phyloP scores from a whole-genome alignment of 352 stramenopile species.

The Phytophthora pinifolia region DNA sequence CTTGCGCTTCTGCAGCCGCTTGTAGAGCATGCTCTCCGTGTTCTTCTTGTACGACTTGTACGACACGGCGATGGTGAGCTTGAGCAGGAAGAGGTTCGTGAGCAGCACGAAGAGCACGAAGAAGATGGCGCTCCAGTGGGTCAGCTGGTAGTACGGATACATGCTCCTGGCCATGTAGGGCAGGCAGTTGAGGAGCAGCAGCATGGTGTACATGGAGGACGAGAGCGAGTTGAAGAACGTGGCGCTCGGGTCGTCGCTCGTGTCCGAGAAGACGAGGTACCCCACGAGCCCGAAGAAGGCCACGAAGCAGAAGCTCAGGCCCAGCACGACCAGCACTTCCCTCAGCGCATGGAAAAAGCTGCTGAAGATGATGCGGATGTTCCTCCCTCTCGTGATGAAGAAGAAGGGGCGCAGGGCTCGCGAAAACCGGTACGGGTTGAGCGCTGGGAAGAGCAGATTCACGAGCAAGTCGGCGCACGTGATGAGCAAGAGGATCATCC shows the following conservation, averaged over 20 bases:
- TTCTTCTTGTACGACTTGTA: conserved; percentile 88
- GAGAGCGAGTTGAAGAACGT: conserved; percentile 71
- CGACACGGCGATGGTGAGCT: conserved; percentile 83
- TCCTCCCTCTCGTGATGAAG: conserved; percentile 73
- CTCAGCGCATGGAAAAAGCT: conserved; percentile 75
- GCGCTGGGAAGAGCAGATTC: conserved; percentile 46
- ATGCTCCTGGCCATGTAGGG: conserved; percentile 83
- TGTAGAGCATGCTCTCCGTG: conserved; percentile 85
- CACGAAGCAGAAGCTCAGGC: conserved; percentile 74
- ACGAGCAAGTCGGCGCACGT: conserved; percentile 53
- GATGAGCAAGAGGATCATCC: conserved; percentile 54
- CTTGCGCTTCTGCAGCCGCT: conserved; percentile 84
- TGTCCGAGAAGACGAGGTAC: conserved; percentile 79
- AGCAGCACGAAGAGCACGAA: conserved; percentile 82
- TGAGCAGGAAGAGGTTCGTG: conserved; percentile 80
- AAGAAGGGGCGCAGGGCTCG: conserved; percentile 75
- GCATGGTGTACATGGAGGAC: conserved; percentile 82
- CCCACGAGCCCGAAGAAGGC: conserved; percentile 77
- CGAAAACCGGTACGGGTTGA: conserved; percentile 69
- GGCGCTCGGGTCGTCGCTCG: conserved; percentile 45
- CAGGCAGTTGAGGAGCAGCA: conserved; percentile 79
- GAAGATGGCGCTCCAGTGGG: conserved; percentile 78
- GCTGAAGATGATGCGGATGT: conserved; percentile 85
- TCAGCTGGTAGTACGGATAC: conserved; percentile 80
- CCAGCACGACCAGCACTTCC: conserved; percentile 70